A percentile compares a stretch with the other conserved stretches of the same genome.
Evolutionary conservation across 2,329 filamentous ascomycete species (phyloP).

Genomic region (Xylariaceae sp.): DNA sequence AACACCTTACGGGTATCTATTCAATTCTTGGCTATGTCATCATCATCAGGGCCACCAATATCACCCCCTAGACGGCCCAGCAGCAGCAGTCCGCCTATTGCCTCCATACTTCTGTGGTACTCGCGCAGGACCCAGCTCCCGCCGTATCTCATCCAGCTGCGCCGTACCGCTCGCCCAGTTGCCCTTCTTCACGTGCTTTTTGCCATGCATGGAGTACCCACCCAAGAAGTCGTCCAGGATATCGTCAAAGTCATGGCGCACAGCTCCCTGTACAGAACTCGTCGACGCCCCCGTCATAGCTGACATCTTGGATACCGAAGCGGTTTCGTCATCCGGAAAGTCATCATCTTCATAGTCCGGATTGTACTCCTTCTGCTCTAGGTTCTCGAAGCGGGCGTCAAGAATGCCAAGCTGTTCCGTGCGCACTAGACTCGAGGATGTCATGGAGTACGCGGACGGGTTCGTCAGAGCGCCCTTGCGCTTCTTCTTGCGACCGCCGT

Average conservation of each 20-base stretch:
- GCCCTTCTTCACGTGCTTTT: constrained; percentile 73
- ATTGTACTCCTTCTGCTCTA: constrained; percentile 70
- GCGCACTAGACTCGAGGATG: constrained; percentile 77
- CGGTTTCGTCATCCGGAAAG: constrained; percentile 36
- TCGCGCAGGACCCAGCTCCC: constrained; percentile 72
- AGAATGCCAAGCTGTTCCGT: constrained; percentile 83
- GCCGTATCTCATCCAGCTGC: constrained; percentile 86
- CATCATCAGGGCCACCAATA: no score
- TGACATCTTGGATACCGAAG: constrained; percentile 1
- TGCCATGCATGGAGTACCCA: constrained; percentile 65
- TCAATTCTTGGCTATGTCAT: no score
- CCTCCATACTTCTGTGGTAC: constrained; percentile 34
- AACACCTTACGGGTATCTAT: no score
- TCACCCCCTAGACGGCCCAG: no score
- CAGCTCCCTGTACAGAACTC: constrained; percentile 63
- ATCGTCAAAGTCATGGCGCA: constrained; percentile 76
- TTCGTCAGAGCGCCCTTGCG: constrained; percentile 90
- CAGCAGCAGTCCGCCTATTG: background rate
- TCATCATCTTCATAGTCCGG: constrained; percentile 48
- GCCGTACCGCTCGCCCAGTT: constrained; percentile 77
- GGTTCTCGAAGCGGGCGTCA: constrained; percentile 85
- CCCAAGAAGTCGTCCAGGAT: constrained; percentile 93
- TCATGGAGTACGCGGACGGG: constrained; percentile 86
- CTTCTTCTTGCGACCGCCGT: constrained; percentile 84
- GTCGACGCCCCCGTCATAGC: constrained; percentile 54